A percentile compares a stretch with the other conserved stretches of the same genome.
These are phyloP conservation scores for Dendrobium huoshanense DNA, from an alignment of 106 monocot species.

Conservation along the genomic window DNA sequence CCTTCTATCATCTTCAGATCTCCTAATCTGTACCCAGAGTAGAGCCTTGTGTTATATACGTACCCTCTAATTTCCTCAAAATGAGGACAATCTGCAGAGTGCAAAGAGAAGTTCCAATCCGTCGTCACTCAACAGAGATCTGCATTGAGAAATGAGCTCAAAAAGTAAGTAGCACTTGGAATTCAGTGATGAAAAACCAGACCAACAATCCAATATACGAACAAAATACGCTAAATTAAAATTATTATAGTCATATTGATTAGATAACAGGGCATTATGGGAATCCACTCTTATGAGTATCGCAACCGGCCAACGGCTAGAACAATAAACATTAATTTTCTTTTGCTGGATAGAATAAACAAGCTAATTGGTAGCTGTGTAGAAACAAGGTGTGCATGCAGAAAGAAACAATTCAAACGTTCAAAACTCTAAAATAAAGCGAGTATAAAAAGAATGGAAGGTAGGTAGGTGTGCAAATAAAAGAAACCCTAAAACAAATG, in stretches of 20 bases:
- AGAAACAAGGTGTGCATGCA: not conserved
- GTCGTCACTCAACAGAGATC: not conserved
- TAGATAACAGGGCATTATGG: not conserved
- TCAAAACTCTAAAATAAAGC: not conserved
- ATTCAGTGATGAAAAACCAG: not conserved
- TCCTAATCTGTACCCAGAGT: too few relatives aligned
- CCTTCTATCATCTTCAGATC: too few relatives aligned
- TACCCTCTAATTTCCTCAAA: too few relatives aligned
- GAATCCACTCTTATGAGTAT: not conserved
- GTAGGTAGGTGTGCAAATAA: not conserved
- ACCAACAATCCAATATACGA: not conserved
- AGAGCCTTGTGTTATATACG: too few relatives aligned
- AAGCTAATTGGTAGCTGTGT: not conserved
- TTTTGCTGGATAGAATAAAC: not conserved
- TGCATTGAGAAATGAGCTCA: not conserved
- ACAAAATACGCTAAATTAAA: not conserved
- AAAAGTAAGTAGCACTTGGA: not conserved
- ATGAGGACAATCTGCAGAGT: too few relatives aligned
- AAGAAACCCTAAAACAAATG: not conserved
- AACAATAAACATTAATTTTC: not conserved
- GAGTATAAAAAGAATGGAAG: conserved; percentile 3
- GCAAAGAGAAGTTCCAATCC: too few relatives aligned
- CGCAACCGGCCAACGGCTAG: not conserved
- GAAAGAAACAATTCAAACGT: conserved; percentile 3
- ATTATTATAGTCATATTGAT: not conserved